Evolutionary conservation across 257 asterid genomes (phyloP), one percentile per base, ranked within the genome.

Genomic region (Knoxia roxburghii): DNA sequence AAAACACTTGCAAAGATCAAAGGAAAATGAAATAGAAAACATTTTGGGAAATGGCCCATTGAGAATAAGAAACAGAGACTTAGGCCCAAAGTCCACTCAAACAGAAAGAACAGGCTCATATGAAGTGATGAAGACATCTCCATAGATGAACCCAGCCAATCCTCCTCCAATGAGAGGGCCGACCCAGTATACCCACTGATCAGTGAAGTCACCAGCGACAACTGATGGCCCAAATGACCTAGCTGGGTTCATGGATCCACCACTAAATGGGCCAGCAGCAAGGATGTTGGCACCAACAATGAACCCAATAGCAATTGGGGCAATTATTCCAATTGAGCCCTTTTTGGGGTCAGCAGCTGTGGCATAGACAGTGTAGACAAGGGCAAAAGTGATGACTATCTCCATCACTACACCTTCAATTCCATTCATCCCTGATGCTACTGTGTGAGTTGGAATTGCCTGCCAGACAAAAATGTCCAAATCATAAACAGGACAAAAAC

Each of bases 221-320:
- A 82, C 89, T 0, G 96, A 86, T 0, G 93, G 96, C 49, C 96
- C 96, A 64, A 86, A 86, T 14, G 96, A 85, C 5, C 95, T 77
- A n/a, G 90, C 95, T 9, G 93, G 95, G 77, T 88, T 88, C 95
- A 86, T 86, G 5, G 95, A 86, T 52, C 95, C 95, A 39, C 90
- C 95, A 37, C 87, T 84, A 32, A 88, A 88, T 59, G 93, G 95
- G 70, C 90, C 95, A 11, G 94, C 96, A 0, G 94, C 91, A 45
- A 86, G 75, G 58, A 86, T 88, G 52, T 84, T 88, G 1, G 94
- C 96, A 0, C 96, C 96, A 0, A 88, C 96, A 1, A 88, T 78
- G 77, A 88, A 86, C 66, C 94, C 96, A 69, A 86, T 84, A 17
- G 93, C 96, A 4, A 88, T 84, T 26, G 93, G 96, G 1, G 90